Base-by-base conservation (phyloP, 768 basidiomycete species). In the Leccinum broughii region DNA sequence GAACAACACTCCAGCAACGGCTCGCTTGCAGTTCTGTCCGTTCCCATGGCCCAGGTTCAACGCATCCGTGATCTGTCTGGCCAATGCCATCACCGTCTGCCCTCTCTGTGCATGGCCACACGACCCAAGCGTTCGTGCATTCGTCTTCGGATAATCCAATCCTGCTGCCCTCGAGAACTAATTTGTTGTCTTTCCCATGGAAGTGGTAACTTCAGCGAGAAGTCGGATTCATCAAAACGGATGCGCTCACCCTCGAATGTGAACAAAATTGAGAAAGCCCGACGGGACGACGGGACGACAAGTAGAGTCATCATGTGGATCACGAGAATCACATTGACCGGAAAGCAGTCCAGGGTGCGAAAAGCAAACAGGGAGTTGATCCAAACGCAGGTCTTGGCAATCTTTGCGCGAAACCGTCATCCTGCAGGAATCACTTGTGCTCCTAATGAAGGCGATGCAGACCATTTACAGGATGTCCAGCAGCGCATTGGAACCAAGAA, bases 121-220 rank as follows among this genome's bases (percentile, higher is more conserved):
- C 44, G 22, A 44, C 55, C 22, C 32, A 51, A 51, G 55, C 3
- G 13, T 34, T 67, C 56, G 20, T 60, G 56, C 66, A 35, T 28
- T 39, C 56, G 50, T 64, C 64, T 60, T 62, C 34, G 64, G 72
- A 65, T 63, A 71, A 71, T 59, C 69, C 65, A 60, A 65, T 64
- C 60, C 60, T 61, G 58, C 69, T 72, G 76, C 70, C 72, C 76
- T 78, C 78, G 83, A 85, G 84, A 81, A 78, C 81, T 70, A 83
- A 79, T 81, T 82, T 83, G 68, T 81, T 81, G 73, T 64, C 73
- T 69, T 66, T 76, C 81, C 81, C 80, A 66, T 41, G 66, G 78
- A 72, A 77, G 65, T 65, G 69, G 61, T 75, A 81, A 81, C 72
- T 78, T 75, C 76, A 75, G 66, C 64, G 39, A 63, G 62, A 55